Conservation (phyloP, 352 stramenopile genomes). For the Globisporangium spinosum region DNA sequence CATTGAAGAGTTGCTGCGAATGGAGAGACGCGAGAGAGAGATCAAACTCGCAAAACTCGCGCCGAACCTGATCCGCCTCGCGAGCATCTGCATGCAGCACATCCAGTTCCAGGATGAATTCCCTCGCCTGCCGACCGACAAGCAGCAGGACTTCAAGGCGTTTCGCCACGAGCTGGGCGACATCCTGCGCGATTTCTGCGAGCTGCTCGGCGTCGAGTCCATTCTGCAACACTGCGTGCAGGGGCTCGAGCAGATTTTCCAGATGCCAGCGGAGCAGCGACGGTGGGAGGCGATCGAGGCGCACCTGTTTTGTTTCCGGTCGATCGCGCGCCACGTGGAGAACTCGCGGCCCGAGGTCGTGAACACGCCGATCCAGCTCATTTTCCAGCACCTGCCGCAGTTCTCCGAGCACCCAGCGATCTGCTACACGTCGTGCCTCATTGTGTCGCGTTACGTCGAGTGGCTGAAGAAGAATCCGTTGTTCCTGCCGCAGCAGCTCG, state of each 20-base stretch:
- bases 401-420: constrained; percentile 76
- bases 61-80: constrained; percentile 49
- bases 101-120: constrained; percentile 77
- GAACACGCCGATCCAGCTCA: constrained; percentile 51
- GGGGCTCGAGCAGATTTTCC: constrained; percentile 65
- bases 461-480: constrained; percentile 56
- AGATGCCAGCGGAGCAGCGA: constrained; percentile 35
- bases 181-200: constrained; percentile 76
- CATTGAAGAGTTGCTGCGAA: constrained; percentile 39
- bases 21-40: constrained; percentile 11
- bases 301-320: constrained; percentile 81
- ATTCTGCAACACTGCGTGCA: constrained; percentile 78
- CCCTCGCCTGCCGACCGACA: constrained; percentile 52
- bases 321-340: constrained; percentile 82
- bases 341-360: constrained; percentile 19
- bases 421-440: constrained; percentile 82
- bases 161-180: constrained; percentile 80
- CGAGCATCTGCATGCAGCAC: constrained; percentile 77
- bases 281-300: constrained; percentile 79
- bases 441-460: constrained; percentile 76
- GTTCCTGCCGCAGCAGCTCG: constrained; percentile 50
- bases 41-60: constrained; percentile 40
- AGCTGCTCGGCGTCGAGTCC: constrained; percentile 63
- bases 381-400: constrained; percentile 76
- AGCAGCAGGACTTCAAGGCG: constrained; percentile 78